Conservation (phyloP, 768 basidiomycete species). For the Russula emetica region DNA sequence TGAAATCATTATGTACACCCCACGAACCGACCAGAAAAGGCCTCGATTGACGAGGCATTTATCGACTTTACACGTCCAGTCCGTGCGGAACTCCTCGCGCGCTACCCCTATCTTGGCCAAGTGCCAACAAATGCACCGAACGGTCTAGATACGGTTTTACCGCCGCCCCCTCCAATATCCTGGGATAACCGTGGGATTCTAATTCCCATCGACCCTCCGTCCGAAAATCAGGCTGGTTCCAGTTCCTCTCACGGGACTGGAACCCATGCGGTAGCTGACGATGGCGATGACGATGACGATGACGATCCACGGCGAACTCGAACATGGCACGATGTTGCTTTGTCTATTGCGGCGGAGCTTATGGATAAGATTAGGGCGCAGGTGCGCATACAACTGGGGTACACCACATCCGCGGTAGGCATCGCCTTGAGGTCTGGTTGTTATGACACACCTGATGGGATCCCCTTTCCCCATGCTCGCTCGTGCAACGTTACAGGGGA, state of each 20-base stretch:
- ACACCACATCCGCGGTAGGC: slow-evolving; percentile 89
- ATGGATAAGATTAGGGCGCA: slow-evolving; percentile 72
- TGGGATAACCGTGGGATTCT: slow-evolving; percentile 62
- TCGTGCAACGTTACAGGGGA: slow-evolving; percentile 49
- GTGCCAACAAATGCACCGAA: slow-evolving; percentile 64
- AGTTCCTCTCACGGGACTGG: background rate
- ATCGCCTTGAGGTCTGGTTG: background rate
- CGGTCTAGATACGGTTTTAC: slow-evolving; percentile 74
- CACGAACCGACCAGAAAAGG: slow-evolving; percentile 73
- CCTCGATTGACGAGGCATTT: slow-evolving; percentile 96
- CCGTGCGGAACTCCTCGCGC: slow-evolving; percentile 65
- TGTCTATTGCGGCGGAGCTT: slow-evolving; percentile 83
- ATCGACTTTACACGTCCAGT: slow-evolving; percentile 84
- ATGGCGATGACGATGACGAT: slow-evolving; percentile 35
- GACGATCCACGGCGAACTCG: slow-evolving; percentile 42
- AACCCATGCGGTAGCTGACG: background rate
- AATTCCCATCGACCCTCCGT: slow-evolving; percentile 48
- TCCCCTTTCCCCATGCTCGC: background rate
- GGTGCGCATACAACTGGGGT: slow-evolving; percentile 69
- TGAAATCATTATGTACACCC: background rate
- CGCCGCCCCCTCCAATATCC: slow-evolving; percentile 58
- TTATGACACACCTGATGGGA: background rate
- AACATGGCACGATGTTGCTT: slow-evolving; percentile 91
- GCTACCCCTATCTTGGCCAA: slow-evolving; percentile 70
- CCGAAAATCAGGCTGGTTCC: slow-evolving; percentile 19